Conservation (phyloP, 345 rosid species). For the Cardamine chenopodiifolia region DNA sequence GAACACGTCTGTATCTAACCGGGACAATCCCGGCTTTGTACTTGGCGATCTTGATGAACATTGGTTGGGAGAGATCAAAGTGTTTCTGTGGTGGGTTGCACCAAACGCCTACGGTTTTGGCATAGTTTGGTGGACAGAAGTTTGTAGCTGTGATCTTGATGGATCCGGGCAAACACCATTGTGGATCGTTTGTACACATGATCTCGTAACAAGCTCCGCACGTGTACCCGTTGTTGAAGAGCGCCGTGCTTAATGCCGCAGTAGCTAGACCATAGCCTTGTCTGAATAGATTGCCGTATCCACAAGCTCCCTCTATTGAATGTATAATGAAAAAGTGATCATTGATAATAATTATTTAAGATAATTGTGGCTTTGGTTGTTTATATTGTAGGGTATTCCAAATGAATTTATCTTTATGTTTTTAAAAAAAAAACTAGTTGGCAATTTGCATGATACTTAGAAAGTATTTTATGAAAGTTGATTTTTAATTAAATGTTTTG, state of each 20-base stretch:
- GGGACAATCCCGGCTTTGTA: slow-evolving; percentile 51
- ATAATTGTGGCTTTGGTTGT: not conserved
- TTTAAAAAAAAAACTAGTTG: not conserved
- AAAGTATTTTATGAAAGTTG: not conserved
- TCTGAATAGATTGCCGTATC: slow-evolving; percentile 51
- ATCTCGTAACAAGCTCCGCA: slow-evolving; percentile 36
- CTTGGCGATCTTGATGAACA: slow-evolving; percentile 47
- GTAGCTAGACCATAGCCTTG: slow-evolving; percentile 56
- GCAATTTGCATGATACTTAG: not conserved
- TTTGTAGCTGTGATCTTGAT: slow-evolving; percentile 54
- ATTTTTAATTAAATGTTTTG: too few relatives aligned
- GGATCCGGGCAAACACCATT: slow-evolving; percentile 23
- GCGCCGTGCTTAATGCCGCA: slow-evolving; percentile 51
- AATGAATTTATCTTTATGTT: not conserved
- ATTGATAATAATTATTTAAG: not conserved
- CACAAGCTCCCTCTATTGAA: slow-evolving; percentile 63
- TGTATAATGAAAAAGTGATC: not conserved
- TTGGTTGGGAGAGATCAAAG: slow-evolving; percentile 50
- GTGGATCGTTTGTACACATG: not conserved
- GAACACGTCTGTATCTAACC: slow-evolving; percentile 43
- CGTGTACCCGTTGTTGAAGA: slow-evolving; percentile 26
- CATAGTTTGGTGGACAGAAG: slow-evolving; percentile 57
- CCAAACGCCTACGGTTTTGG: slow-evolving; percentile 35
- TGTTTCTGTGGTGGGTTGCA: slow-evolving; percentile 57
- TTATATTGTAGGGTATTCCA: not conserved